Percentiles rank a stretch among this genome's conserved stretches.
Evolutionary conservation across 352 stramenopile species (phyloP).

Genomic region (Aphanomyces cochlioides): DNA sequence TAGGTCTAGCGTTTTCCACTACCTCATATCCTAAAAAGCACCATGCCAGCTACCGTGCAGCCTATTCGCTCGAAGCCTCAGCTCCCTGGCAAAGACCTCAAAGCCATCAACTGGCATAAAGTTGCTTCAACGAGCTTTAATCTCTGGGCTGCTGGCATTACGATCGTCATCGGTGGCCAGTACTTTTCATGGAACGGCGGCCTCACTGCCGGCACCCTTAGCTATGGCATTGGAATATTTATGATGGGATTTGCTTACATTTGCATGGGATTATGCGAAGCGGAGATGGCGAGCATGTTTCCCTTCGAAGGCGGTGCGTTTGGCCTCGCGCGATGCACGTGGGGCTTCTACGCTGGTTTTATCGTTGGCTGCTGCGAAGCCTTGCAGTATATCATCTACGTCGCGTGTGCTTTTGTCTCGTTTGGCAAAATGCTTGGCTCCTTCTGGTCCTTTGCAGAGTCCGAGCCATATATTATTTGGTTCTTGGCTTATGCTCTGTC

Average conservation of each 20-base stretch:
- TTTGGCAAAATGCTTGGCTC: slow-evolving; percentile 32
- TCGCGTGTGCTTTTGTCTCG: slow-evolving; percentile 33
- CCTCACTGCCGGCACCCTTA: slow-evolving; percentile 36
- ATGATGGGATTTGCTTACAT: slow-evolving; percentile 38
- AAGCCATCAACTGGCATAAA: background rate
- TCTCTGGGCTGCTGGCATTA: slow-evolving; percentile 37
- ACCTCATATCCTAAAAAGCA: no score
- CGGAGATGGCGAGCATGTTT: slow-evolving; percentile 37
- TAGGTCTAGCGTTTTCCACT: no score
- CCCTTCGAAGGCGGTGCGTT: slow-evolving; percentile 41
- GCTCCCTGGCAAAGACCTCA: no score
- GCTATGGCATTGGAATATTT: slow-evolving; percentile 37
- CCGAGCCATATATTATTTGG: background rate
- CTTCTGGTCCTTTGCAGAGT: background rate
- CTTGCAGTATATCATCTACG: slow-evolving; percentile 48
- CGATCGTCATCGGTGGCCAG: slow-evolving; percentile 43
- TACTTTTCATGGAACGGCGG: slow-evolving; percentile 47
- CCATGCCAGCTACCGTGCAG: no score
- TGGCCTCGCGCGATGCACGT: slow-evolving; percentile 38
- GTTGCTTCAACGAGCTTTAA: slow-evolving; percentile 1
- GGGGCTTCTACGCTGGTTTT: slow-evolving; percentile 41
- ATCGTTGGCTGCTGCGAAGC: slow-evolving; percentile 41
- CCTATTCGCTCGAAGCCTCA: no score
- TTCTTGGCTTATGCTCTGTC: slow-evolving; percentile 3
- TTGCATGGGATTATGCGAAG: slow-evolving; percentile 37